These are phyloP conservation scores for Dipodascus geniculatus DNA, from an alignment of 805 yeast species.

Conservation along the genomic window DNA sequence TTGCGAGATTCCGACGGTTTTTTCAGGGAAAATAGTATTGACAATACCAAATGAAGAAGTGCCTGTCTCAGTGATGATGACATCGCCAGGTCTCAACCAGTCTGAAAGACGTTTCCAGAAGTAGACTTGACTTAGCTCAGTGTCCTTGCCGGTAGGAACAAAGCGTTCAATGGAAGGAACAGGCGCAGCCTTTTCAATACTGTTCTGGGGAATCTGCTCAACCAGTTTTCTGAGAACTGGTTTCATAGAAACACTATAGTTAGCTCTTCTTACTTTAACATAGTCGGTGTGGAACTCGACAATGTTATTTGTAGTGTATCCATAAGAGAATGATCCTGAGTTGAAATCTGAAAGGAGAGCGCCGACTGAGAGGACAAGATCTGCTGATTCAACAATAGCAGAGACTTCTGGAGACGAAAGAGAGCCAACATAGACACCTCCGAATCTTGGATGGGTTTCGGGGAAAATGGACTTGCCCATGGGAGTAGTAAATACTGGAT, in stretches of 20 bases:
- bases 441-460: constrained; percentile 61
- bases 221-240: constrained; percentile 24
- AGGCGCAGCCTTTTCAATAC: constrained; percentile 31
- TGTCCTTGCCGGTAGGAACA: constrained; percentile 40
- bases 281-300: constrained; percentile 47
- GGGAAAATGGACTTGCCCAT: constrained; percentile 79
- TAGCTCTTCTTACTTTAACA: constrained; percentile 39
- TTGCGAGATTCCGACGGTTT: constrained; percentile 44
- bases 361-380: constrained; percentile 68
- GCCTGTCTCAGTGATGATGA: constrained; percentile 53
- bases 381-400: constrained; percentile 61
- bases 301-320: constrained; percentile 40
- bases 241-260: constrained; percentile 44
- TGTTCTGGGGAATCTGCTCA: constrained; percentile 29
- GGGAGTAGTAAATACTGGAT: constrained; percentile 78
- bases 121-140: constrained; percentile 40
- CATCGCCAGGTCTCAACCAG: constrained; percentile 45
- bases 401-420: constrained; percentile 62
- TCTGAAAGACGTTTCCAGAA: constrained; percentile 40
- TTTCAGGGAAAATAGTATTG: constrained; percentile 42
- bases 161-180: constrained; percentile 25
- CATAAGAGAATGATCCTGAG: constrained; percentile 66
- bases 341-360: constrained; percentile 79
- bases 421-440: constrained; percentile 82
- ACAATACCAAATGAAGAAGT: constrained; percentile 53